Conservation (phyloP, 164 flowering plant genomes). For the Sextonia rubra region DNA sequence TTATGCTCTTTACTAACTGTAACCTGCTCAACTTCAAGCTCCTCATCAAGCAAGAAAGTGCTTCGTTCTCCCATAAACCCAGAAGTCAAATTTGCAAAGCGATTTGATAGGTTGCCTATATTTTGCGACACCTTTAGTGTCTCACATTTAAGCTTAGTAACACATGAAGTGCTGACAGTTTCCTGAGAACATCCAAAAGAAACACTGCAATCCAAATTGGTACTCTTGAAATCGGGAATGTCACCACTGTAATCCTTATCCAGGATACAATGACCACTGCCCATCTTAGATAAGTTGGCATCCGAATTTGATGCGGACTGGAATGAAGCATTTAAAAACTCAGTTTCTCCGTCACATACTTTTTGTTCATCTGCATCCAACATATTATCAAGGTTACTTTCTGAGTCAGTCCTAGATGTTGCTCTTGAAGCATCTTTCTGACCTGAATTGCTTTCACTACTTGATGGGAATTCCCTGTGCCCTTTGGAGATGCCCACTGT, state of each 20-base stretch:
- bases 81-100: conserved; percentile 32
- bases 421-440: conserved; percentile 13
- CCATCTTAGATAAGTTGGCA: conserved; percentile 8
- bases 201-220: conserved; percentile 2
- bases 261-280: background rate
- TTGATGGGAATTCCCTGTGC: conserved; percentile 9
- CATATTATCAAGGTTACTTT: conserved; percentile 13
- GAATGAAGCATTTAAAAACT: conserved; percentile 7
- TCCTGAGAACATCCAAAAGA: conserved; percentile 13
- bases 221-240: conserved; percentile 6
- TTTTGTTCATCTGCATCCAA: conserved; percentile 14
- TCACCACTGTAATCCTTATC: conserved; percentile 7
- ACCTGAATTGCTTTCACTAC: conserved; percentile 5
- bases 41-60: conserved; percentile 90
- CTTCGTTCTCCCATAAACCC: conserved; percentile 22
- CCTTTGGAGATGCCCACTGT: conserved; percentile 7
- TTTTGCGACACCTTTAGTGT: conserved; percentile 14
- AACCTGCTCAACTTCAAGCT: conserved; percentile 66
- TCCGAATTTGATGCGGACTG: conserved; percentile 13
- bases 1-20: conserved; percentile 27
- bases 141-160: conserved; percentile 14
- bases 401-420: conserved; percentile 7
- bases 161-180: conserved; percentile 13
- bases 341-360: conserved; percentile 12
- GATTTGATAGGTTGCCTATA: conserved; percentile 35